Evolutionary conservation across 164 flowering plant species (phyloP), one percentile per base, ranked within the genome.

Genomic region (Nymphaea colorata): DNA sequence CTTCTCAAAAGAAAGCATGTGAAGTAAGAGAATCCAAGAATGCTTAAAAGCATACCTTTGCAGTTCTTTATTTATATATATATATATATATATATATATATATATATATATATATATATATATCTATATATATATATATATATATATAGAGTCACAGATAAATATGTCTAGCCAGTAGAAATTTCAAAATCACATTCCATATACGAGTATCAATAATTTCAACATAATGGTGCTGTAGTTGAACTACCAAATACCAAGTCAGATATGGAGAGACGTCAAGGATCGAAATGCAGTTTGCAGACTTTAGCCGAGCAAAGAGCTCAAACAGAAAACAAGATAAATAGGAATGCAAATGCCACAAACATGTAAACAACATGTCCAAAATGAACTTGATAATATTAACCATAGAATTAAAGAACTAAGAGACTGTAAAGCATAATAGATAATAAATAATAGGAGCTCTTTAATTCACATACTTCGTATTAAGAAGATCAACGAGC

Each of bases 401-500:
- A 47, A 47, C 55, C 55, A 47, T 6, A 47, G 55, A 47, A 47
- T 6, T 47, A 7, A 47, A 47, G 12, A 47, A 6, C 55, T 47
- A 12, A 4, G 12, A 47, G 55, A 7, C 55, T 12, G 12, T 47
- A 47, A 47, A 47, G 12, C 7, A 12, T 6, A 47, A 47, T 12
- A 47, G 12, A 47, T 6, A 12, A 2, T 47, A 12, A 12, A 47
- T 47, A 12, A 6, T 6, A 47, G 12, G 11, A 12, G 55, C 5
- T 3, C 55, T 47, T 6, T 5, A 47, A 6, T 47, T 47, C 55
- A 60, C 76, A 11, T 86, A 92, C 99, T 87, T 95, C 65, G 61
- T 75, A 44, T 86, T 81, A 74, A 95, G 89, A 78, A 92, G 91
- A 82, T 95, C 97, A 73, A 92, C 86, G 70, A 95, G 96, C 77